Evolutionary conservation across 139 green algal genomes (phyloP), one percentile per base, ranked within the genome.

Genomic region (Coelastrella sp.): DNA sequence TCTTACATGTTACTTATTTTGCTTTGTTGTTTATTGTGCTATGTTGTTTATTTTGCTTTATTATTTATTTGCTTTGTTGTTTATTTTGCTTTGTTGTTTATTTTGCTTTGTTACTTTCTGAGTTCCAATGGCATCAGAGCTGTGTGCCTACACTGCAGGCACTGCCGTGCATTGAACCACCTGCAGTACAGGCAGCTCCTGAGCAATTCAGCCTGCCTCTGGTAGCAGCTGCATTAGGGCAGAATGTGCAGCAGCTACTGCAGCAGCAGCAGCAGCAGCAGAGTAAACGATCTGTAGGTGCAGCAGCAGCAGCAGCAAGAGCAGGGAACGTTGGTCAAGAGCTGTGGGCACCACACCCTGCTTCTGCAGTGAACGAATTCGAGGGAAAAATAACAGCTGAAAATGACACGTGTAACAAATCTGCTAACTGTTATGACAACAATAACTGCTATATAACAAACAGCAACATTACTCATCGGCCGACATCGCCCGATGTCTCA

Each of bases 81-180:
- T 70, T 70, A 49, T 49, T 70, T 12, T 70, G 63, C 63, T 4
- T 70, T 12, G 11, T 70, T 70, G 63, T 5, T 20, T 70, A 20
- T 15, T 70, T 12, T 70, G 63, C 63, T 4, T 70, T 12, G 11
- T 70, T 70, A 20, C 4, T 70, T 70, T 3, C 63, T 70, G 63
- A 20, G 14, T 12, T 70, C 4, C 11, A 12, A 12, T 70, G 63
- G 11, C 63, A 20, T 70, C 14, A 5, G 1, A 5, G 63, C 14
- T 5, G 63, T 70, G 14, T 70, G 63, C n/a, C n/a, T 70, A 70
- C 35, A 5, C 25, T 73, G 35, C 82, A 87, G 82, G 6, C 78
- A 19, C 84, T 88, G 35, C 84, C 84, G 4, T 81, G 84, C 49
- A 65, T 88, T 49, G 84, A 88, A 66, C 84, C 84, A 10, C 84